Evolutionary conservation across 352 stramenopile species (phyloP).

Genomic region (Pseudoperonospora humuli): DNA sequence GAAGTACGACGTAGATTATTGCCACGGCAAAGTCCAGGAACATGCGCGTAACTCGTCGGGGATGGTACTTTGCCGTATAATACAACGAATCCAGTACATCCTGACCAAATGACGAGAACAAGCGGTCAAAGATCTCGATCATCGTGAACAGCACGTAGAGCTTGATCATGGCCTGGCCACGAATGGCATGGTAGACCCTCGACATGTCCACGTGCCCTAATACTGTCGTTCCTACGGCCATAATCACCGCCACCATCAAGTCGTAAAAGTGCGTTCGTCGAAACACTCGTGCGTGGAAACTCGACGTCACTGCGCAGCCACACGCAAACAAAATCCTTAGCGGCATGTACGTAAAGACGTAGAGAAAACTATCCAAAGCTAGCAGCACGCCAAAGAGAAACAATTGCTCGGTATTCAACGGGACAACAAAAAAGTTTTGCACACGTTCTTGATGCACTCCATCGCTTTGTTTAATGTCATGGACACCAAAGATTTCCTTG

Average conservation of each 20-base stretch:
- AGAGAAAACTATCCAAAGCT: slow-evolving; percentile 95
- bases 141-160: slow-evolving; percentile 98
- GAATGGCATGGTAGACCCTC: slow-evolving; percentile 97
- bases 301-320: slow-evolving; percentile 65
- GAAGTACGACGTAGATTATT: slow-evolving; percentile 82
- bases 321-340: slow-evolving; percentile 83
- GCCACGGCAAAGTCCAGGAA: slow-evolving; percentile 68
- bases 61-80: slow-evolving; percentile 77
- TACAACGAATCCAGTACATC: slow-evolving; percentile 96
- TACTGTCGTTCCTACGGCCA: slow-evolving; percentile 65
- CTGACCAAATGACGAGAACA: slow-evolving; percentile 95
- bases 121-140: slow-evolving; percentile 97
- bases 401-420: slow-evolving; percentile 72
- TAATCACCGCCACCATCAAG: slow-evolving; percentile 83
- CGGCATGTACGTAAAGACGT: slow-evolving; percentile 95
- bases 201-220: slow-evolving; percentile 91
- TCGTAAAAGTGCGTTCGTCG: slow-evolving; percentile 88
- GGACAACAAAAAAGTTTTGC: slow-evolving; percentile 76
- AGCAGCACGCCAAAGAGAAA: slow-evolving; percentile 93
- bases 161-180: slow-evolving; percentile 97
- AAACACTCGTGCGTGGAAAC: slow-evolving; percentile 70
- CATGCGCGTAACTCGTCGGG: slow-evolving; percentile 59
- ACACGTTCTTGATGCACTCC: slow-evolving; percentile 71
- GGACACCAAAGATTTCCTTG: slow-evolving; percentile 78
- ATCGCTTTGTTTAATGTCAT: slow-evolving; percentile 72